Evolutionary conservation across 2,329 filamentous ascomycete species (phyloP), one percentile per base, ranked within the genome.

Genomic region (Nothophoma quercina): DNA sequence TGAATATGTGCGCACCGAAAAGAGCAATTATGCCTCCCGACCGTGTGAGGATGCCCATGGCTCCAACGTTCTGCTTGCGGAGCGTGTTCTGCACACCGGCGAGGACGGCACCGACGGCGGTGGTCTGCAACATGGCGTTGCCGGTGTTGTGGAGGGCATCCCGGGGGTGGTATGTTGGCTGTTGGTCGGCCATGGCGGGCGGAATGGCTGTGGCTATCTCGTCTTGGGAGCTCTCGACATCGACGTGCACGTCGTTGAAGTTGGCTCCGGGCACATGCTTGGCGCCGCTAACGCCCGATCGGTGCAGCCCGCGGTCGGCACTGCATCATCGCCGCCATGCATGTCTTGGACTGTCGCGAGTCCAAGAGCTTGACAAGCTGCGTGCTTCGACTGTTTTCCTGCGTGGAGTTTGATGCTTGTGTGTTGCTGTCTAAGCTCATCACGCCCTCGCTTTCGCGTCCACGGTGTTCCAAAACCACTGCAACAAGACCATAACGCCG

Each of bases 51-150:
- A 96, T 83, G 63, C 90, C 89, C 80, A 88, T 85, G 57, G 87
- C 83, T 65, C 92, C 91, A 62, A 95, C 81, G 75, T 96, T 96
- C 73, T 85, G 83, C 80, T 87, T 92, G 48, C 88, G 83, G 65
- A 97, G 83, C 53, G 92, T 91, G 80, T 96, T 98, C 80, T 93
- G 90, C 62, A 96, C 83, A 48, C 89, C 88, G 42, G 91, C 88
- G 55, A 89, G 74, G 75, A 91, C 83, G 71, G 89, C 78, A 66
- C 92, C 92, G 55, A 84, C 83, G 54, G 79, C 78, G 68, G 86
- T 86, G 56, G 88, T 87, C 65, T 91, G 77, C 59, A 87, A 68
- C 32, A 83, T 84, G 56, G 86, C 85, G 72, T 85, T 86, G 71
- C 88, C 78, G 42, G 88, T 83, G 59, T 83, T 81, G 61, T 83